A percentile compares a stretch with the other conserved stretches of the same genome.
Evolutionary conservation across 441 rosid genomes (phyloP).

Genomic region (Adansonia grandidieri): DNA sequence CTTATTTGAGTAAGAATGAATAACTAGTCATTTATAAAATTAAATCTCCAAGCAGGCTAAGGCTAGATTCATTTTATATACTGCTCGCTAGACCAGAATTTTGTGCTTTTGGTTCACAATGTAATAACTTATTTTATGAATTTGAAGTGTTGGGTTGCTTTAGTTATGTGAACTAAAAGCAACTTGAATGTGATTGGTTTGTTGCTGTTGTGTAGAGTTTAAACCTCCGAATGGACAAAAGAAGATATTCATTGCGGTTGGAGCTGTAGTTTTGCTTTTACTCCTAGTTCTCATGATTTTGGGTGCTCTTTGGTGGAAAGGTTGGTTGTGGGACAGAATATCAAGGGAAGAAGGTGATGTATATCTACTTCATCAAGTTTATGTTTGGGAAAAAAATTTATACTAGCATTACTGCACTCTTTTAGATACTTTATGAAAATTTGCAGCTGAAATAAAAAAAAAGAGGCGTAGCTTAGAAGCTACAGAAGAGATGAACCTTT

Average conservation of each 20-base stretch:
- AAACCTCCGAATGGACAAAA: slow-evolving; percentile 1
- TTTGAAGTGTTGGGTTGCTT: slow-evolving; percentile 2
- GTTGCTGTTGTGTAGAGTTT: slow-evolving; percentile 18
- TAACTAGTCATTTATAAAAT: slow-evolving; percentile 7
- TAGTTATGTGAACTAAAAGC: not conserved
- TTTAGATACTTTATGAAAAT: not conserved
- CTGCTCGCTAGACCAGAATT: not conserved
- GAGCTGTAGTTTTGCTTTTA: slow-evolving; percentile 27
- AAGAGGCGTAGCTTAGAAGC: not conserved
- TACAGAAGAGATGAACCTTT: not conserved
- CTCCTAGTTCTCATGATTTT: slow-evolving; percentile 28
- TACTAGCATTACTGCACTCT: not conserved
- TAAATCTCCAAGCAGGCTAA: not conserved
- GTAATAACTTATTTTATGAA: not conserved
- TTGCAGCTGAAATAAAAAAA: not conserved
- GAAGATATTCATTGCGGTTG: slow-evolving; percentile 23
- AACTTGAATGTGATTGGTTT: not conserved
- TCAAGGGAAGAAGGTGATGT: slow-evolving; percentile 32
- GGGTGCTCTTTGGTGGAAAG: slow-evolving; percentile 39
- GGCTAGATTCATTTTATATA: not conserved
- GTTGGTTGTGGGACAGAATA: slow-evolving; percentile 24
- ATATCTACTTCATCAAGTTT: not conserved
- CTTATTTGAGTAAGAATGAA: not conserved
- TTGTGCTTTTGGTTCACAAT: not conserved
- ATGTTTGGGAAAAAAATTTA: not conserved